A percentile compares a stretch with the other conserved stretches of the same genome.
These are phyloP conservation scores for Thelonectria discophora DNA, from an alignment of 2,329 filamentous ascomycete species.

Conservation along the genomic window DNA sequence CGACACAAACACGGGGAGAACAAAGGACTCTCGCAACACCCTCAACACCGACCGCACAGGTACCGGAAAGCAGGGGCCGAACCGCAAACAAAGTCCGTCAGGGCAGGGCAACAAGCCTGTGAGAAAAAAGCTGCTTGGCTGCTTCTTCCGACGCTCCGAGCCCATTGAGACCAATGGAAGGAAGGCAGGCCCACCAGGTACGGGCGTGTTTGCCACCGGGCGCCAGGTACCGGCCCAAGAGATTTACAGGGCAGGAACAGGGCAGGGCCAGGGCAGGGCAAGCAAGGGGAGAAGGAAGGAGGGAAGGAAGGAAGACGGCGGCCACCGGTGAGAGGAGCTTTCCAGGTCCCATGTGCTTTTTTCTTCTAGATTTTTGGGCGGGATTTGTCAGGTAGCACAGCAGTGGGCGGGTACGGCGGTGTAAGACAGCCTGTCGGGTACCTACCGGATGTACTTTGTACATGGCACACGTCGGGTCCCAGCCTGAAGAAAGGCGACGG, in stretches of 20 bases:
- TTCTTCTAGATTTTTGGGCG: neutral
- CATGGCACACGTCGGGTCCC: too few relatives aligned
- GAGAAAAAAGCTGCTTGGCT: constrained; percentile 25
- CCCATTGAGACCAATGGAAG: too few relatives aligned
- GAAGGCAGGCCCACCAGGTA: constrained; percentile 22
- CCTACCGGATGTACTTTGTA: neutral
- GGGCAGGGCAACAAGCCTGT: neutral
- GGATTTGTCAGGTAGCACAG: constrained; percentile 1
- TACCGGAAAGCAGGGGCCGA: constrained; percentile 41
- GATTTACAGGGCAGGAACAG: neutral
- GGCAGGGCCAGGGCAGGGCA: constrained; percentile 22
- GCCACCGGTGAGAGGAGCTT: too few relatives aligned
- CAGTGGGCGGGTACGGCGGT: constrained; percentile 2
- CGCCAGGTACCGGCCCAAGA: constrained; percentile 33
- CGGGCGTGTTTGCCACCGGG: constrained; percentile 25
- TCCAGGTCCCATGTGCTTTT: too few relatives aligned
- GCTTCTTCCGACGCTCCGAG: constrained; percentile 26
- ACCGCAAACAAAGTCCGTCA: constrained; percentile 7
- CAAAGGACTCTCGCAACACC: neutral
- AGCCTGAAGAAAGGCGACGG: neutral
- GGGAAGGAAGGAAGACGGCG: constrained; percentile 20
- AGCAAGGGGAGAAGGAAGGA: neutral
- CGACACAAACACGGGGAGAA: neutral
- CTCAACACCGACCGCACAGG: too few relatives aligned
- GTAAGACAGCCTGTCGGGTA: constrained; percentile 11